These are phyloP conservation scores for Zygoascus bituminiphila DNA, from an alignment of 805 yeast genomes.

Conservation along the genomic window DNA sequence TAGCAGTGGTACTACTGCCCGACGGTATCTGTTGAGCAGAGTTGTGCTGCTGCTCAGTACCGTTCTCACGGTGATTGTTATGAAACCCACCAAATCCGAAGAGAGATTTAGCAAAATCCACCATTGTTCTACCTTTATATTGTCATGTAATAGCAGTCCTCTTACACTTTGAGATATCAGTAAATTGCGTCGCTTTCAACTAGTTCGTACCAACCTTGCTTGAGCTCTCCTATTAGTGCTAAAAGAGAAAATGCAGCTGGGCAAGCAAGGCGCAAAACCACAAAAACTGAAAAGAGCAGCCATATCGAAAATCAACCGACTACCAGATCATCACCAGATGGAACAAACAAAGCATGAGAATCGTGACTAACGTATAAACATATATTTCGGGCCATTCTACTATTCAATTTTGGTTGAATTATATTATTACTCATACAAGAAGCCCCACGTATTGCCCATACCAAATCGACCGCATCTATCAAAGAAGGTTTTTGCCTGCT, in stretches of 20 bases:
- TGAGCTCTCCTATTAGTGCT: neutral
- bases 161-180: neutral
- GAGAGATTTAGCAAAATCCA: conserved; percentile 19
- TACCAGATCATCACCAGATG: neutral
- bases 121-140: conserved; percentile 8
- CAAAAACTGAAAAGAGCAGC: no score
- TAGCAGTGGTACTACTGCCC: conserved; percentile 2
- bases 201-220: no score
- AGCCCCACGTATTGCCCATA: no score
- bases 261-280: neutral
- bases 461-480: no score
- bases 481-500: no score
- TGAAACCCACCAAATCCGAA: conserved; percentile 18
- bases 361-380: no score
- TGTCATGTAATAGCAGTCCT: neutral
- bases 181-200: neutral
- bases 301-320: neutral
- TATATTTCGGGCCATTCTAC: no score
- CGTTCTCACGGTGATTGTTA: neutral
- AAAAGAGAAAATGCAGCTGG: neutral
- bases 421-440: neutral
- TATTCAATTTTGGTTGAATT: no score
- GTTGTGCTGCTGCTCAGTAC: neutral
- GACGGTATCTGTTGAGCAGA: neutral
- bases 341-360: neutral